Conservation (phyloP, 2,329 filamentous ascomycete genomes). For the Fusarium sp. region DNA sequence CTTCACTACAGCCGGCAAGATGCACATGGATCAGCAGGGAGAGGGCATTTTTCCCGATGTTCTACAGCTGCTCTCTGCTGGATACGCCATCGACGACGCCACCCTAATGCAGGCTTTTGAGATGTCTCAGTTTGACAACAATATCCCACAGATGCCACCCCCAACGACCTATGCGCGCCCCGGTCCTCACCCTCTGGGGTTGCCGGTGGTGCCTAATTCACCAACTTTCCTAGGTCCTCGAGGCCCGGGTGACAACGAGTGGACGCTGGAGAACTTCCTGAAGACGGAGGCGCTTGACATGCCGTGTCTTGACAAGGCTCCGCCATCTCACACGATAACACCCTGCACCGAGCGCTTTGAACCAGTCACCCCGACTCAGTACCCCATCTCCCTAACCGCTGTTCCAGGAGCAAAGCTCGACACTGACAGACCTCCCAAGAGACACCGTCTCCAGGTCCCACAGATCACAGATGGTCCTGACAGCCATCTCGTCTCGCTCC, state of each 20-base stretch:
- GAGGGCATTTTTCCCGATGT: neutral
- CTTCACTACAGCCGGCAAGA: neutral
- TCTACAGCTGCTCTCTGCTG: neutral
- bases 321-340: neutral
- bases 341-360: neutral
- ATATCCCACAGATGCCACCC: neutral
- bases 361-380: neutral
- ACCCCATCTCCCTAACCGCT: neutral
- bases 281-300: neutral
- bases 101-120: neutral
- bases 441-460: neutral
- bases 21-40: neutral
- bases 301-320: neutral
- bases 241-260: neutral
- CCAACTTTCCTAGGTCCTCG: neutral
- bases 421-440: neutral
- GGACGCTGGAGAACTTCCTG: neutral
- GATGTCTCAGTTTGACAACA: neutral
- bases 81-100: neutral
- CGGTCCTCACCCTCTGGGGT: neutral
- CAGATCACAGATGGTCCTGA: neutral
- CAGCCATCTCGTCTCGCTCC: neutral
- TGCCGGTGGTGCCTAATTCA: neutral
- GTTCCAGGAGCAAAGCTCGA: neutral
- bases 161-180: neutral